Conservation (phyloP, 345 rosid species). For the Laguncularia racemosa region DNA sequence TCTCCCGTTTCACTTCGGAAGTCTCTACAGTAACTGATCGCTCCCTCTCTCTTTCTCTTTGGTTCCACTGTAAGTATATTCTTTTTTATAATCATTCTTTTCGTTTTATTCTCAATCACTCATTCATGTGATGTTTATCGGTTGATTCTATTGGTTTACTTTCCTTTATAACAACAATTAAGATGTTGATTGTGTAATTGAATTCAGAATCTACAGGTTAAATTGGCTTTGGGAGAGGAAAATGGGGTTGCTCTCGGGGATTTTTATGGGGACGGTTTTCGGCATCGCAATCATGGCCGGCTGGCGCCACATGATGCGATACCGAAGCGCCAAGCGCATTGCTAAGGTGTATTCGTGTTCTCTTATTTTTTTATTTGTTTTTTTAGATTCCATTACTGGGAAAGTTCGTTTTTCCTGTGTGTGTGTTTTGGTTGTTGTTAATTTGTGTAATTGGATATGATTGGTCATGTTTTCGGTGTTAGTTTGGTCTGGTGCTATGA, state of each 20-base stretch:
- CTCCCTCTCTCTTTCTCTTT: constrained; percentile 8
- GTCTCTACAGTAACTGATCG: not conserved
- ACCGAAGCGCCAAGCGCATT: constrained; percentile 72
- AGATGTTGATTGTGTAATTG: too few species aligned
- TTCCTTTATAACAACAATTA: too few species aligned
- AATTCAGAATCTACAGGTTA: not conserved
- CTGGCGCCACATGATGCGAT: constrained; percentile 89
- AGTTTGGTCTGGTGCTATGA: not conserved
- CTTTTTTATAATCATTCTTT: not conserved
- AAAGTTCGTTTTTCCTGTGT: not conserved
- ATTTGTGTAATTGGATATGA: not conserved
- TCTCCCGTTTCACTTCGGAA: not conserved
- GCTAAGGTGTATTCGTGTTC: constrained; percentile 43
- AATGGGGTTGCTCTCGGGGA: constrained; percentile 93
- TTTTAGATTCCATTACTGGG: not conserved
- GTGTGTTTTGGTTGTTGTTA: not conserved
- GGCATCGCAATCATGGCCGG: constrained; percentile 93
- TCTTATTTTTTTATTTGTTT: not conserved
- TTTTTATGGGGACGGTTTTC: constrained; percentile 66
- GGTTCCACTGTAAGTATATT: constrained; percentile 5
- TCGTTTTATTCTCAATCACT: not conserved
- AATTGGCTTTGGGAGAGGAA: constrained; percentile 16
- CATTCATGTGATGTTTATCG: constrained; percentile 2
- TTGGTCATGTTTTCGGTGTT: not conserved
- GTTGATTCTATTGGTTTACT: too few species aligned